A percentile compares a stretch with the other conserved stretches of the same genome.
Conservation (phyloP, 2,329 filamentous ascomycete genomes). For the Coniochaeta sp. region DNA sequence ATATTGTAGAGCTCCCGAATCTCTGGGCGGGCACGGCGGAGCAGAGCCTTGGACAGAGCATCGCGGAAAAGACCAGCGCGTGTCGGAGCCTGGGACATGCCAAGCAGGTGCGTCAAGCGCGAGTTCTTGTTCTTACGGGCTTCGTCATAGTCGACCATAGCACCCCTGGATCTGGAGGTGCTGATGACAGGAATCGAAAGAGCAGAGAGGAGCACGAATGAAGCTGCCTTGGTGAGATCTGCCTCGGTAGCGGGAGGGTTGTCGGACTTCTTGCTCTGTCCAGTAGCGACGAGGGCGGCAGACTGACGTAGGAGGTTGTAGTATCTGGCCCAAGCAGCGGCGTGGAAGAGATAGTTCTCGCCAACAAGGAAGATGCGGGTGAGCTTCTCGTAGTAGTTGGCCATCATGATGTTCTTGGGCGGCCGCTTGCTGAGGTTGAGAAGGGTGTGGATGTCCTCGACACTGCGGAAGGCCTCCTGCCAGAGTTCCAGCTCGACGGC, state of each 20-base stretch:
- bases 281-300: constrained; percentile 70
- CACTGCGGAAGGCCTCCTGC: constrained; percentile 99
- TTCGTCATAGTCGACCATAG: constrained; percentile 93
- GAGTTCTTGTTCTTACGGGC: constrained; percentile 98
- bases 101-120: constrained; percentile 88
- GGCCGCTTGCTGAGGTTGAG: constrained; percentile 96
- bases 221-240: constrained; percentile 89
- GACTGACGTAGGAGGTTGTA: constrained; percentile 95
- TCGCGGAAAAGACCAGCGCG: constrained; percentile 91
- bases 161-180: constrained; percentile 90
- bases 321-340: constrained; percentile 93
- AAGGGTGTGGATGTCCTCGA: constrained; percentile 97
- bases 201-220: constrained; percentile 89
- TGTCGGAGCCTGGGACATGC: constrained; percentile 84
- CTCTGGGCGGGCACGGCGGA: constrained; percentile 87
- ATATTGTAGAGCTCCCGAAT: constrained; percentile 98
- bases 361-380: constrained; percentile 97
- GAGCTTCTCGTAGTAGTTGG: constrained; percentile 99
- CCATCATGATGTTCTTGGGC: constrained; percentile 99
- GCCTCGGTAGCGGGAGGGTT: constrained; percentile 84
- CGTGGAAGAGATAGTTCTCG: constrained; percentile 99
- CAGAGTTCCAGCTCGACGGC: constrained; percentile 96
- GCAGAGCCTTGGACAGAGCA: constrained; percentile 86
- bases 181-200: constrained; percentile 99
- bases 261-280: constrained; percentile 87